phyloP scores from a whole-genome alignment of 1,139 yeast species.

The Waltiozyma sp. region DNA sequence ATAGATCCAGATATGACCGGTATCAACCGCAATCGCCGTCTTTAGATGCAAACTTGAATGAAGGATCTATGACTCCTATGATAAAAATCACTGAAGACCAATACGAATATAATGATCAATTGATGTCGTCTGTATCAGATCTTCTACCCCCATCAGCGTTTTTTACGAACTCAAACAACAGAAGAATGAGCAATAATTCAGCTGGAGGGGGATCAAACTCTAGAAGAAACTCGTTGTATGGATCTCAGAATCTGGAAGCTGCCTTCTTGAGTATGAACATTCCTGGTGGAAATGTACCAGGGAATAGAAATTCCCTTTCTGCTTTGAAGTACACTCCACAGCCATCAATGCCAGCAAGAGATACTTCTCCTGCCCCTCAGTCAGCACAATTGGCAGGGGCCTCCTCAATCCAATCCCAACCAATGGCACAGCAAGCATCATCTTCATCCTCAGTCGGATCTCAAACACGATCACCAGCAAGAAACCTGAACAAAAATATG shows the following conservation, averaged over 20 bases:
- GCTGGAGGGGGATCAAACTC: constrained; percentile 3
- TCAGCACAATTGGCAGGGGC: neutral
- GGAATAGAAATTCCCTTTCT: constrained; percentile 16
- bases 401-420: neutral
- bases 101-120: constrained; percentile 1
- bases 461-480: constrained; percentile 23
- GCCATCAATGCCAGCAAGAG: constrained; percentile 20
- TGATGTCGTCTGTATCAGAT: constrained; percentile 8
- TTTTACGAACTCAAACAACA: constrained; percentile 4
- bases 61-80: constrained; percentile 11
- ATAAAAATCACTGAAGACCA: constrained; percentile 17
- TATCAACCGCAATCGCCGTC: constrained; percentile 8
- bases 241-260: constrained; percentile 13
- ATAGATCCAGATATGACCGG: constrained; percentile 13
- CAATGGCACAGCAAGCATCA: neutral
- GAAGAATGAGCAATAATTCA: constrained; percentile 7
- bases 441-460: neutral
- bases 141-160: constrained; percentile 12
- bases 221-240: constrained; percentile 10
- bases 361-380: neutral
- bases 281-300: constrained; percentile 19
- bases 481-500: constrained; percentile 13
- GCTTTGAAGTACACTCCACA: constrained; percentile 26
- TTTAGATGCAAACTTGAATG: too few species aligned
- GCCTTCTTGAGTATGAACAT: constrained; percentile 9